These are phyloP conservation scores for Ophiostoma perfectum DNA, from an alignment of 2,329 filamentous ascomycete genomes.

Conservation along the genomic window DNA sequence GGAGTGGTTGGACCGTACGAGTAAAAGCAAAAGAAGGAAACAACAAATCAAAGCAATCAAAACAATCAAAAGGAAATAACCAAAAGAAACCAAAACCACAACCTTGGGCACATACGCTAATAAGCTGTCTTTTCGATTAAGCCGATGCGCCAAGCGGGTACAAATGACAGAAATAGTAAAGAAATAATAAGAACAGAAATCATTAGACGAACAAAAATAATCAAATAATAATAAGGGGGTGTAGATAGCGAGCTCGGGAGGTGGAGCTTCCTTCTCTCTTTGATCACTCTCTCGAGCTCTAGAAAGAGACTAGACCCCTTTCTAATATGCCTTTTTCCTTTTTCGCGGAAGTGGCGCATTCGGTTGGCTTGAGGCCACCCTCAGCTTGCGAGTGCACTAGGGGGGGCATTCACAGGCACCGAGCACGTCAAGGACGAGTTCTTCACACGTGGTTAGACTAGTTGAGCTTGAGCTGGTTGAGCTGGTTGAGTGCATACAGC, in stretches of 20 bases:
- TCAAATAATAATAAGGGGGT: neutral
- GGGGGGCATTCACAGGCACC: neutral
- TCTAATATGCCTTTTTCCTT: neutral
- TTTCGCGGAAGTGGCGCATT: conserved; percentile 1
- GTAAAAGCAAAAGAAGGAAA: too few species aligned
- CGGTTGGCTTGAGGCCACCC: neutral
- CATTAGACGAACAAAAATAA: neutral
- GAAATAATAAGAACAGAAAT: neutral
- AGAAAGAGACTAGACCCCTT: neutral
- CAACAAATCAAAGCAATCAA: neutral
- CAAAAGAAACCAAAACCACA: neutral
- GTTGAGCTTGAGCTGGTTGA: too few species aligned
- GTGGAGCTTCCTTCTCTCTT: neutral
- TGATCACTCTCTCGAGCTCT: too few species aligned
- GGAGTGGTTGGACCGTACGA: too few species aligned
- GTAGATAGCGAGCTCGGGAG: neutral
- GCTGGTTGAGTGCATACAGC: too few species aligned
- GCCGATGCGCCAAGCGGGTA: neutral
- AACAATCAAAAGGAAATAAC: neutral
- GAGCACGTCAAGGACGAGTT: neutral
- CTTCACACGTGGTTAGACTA: neutral
- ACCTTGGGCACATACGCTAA: neutral
- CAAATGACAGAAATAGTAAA: neutral
- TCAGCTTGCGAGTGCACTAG: neutral
- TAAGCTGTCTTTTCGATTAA: neutral